phyloP scores from a whole-genome alignment of 768 basidiomycete genomes.

The Kondoa malvinella region DNA sequence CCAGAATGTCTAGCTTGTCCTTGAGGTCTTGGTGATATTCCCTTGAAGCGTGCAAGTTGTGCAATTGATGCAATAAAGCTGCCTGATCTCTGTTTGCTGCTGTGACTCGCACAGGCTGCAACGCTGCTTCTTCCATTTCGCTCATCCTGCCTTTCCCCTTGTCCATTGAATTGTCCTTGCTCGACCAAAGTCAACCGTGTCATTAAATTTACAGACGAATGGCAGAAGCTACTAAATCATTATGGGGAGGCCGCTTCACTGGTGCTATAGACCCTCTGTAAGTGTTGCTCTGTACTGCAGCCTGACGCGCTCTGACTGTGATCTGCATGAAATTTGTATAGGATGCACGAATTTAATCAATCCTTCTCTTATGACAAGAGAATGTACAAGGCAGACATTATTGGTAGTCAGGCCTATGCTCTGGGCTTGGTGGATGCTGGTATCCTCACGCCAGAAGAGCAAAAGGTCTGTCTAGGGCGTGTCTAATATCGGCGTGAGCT shows the following conservation, averaged over 20 bases:
- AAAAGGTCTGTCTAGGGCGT: constrained; percentile 28
- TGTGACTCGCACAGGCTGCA: background rate
- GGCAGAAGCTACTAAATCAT: constrained; percentile 3
- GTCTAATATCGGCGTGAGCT: background rate
- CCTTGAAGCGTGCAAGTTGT: background rate
- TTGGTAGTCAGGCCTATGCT: constrained; percentile 88
- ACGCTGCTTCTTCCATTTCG: background rate
- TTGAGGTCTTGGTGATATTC: background rate
- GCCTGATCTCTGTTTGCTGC: background rate
- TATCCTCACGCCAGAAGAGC: constrained; percentile 64
- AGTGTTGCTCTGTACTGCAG: constrained; percentile 22
- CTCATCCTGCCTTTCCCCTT: background rate
- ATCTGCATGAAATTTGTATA: constrained; percentile 28
- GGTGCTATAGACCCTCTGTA: constrained; percentile 77
- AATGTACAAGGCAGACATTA: constrained; percentile 82
- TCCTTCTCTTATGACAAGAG: constrained; percentile 84
- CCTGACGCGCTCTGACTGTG: background rate
- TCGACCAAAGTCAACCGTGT: too few species aligned
- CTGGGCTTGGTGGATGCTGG: constrained; percentile 64
- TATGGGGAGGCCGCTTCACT: constrained; percentile 47
- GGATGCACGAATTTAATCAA: constrained; percentile 96
- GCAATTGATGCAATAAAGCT: background rate
- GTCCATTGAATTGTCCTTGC: too few species aligned
- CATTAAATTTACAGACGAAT: background rate
- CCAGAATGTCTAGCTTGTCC: background rate